Percentiles rank a stretch among this genome's conserved stretches.
Evolutionary conservation across 768 basidiomycete genomes (phyloP).

Genomic region (Mycena latifolia): DNA sequence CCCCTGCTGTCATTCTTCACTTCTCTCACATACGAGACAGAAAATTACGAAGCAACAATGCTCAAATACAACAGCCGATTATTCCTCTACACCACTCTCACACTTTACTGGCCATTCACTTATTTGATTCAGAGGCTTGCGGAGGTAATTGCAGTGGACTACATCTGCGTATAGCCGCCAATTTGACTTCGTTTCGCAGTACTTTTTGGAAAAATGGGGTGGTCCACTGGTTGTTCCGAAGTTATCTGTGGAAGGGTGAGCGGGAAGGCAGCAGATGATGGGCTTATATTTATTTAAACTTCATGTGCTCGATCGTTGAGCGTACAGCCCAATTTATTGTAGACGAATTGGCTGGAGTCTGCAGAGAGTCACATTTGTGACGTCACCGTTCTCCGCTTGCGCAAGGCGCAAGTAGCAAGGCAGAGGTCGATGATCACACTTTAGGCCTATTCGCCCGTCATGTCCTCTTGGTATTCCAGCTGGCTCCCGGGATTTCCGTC

Average conservation of each 20-base stretch:
- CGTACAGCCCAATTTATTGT: too few relatives aligned
- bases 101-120: constrained; percentile 53
- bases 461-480: constrained; percentile 69
- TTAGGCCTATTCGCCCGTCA: constrained; percentile 35
- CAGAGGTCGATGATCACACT: too few relatives aligned
- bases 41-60: constrained; percentile 56
- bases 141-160: constrained; percentile 26
- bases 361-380: too few relatives aligned
- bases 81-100: constrained; percentile 62
- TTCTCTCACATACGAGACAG: constrained; percentile 39
- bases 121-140: constrained; percentile 29
- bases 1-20: not conserved
- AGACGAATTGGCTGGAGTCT: too few relatives aligned
- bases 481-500: constrained; percentile 76
- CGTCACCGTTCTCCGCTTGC: too few relatives aligned
- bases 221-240: constrained; percentile 13
- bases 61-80: constrained; percentile 53
- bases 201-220: constrained; percentile 21
- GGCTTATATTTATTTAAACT: too few relatives aligned
- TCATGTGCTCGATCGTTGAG: too few relatives aligned
- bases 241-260: too few relatives aligned
- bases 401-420: too few relatives aligned
- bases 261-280: too few relatives aligned
- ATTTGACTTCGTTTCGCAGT: not conserved
- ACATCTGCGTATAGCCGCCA: not conserved